These are phyloP conservation scores for Apiotrichum sp. DNA, from an alignment of 1,284 basidiomycete species.

Conservation along the genomic window DNA sequence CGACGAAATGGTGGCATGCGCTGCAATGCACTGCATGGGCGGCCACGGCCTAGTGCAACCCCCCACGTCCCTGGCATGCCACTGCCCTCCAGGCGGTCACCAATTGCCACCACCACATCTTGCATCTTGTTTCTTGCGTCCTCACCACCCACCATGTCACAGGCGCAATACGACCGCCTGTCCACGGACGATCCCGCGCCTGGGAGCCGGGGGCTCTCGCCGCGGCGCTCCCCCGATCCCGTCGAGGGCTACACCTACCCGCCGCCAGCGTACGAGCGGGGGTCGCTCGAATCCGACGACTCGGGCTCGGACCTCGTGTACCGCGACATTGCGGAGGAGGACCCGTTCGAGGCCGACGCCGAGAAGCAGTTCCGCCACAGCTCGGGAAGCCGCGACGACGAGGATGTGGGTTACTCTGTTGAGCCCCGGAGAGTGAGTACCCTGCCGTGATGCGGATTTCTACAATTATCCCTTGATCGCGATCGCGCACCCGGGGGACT, in stretches of 20 bases:
- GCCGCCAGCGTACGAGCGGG: not conserved
- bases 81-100: too few relatives aligned
- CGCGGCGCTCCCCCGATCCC: not conserved
- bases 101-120: too few relatives aligned
- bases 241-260: not conserved
- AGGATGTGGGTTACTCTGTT: conserved; percentile 25
- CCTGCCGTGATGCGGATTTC: too few relatives aligned
- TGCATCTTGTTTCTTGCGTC: too few relatives aligned
- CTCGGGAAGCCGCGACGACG: conserved; percentile 10
- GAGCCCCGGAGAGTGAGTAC: conserved; percentile 21
- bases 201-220: not conserved
- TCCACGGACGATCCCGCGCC: not conserved
- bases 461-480: not conserved
- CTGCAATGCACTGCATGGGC: too few relatives aligned
- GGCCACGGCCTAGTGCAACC: too few relatives aligned
- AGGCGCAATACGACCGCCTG: conserved; percentile 10
- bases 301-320: conserved; percentile 29
- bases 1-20: not conserved
- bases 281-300: conserved; percentile 9
- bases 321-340: conserved; percentile 35
- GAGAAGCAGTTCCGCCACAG: conserved; percentile 31
- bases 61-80: too few relatives aligned
- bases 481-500: too few relatives aligned
- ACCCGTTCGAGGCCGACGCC: conserved; percentile 25
- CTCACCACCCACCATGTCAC: conserved; percentile 4